Evolutionary conservation across 1,284 basidiomycete genomes (phyloP).

Genomic region (Fomitopsis pinicola): DNA sequence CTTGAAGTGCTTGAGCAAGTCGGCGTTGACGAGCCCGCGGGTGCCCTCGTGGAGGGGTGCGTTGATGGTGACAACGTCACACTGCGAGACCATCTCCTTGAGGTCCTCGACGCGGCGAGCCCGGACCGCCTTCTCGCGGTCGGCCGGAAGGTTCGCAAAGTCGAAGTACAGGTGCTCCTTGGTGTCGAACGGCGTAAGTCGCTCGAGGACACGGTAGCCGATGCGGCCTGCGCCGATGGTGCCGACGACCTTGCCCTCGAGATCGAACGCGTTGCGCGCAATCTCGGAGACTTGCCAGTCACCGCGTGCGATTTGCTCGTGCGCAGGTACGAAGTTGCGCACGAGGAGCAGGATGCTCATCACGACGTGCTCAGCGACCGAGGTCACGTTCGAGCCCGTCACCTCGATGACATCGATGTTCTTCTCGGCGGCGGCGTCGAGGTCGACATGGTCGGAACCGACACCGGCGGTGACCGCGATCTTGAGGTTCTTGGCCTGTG

Average conservation of each 20-base stretch:
- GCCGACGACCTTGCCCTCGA: constrained; percentile 90
- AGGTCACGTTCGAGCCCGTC: constrained; percentile 67
- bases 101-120: constrained; percentile 80
- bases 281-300: constrained; percentile 85
- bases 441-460: constrained; percentile 91
- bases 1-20: constrained; percentile 89
- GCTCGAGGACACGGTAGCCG: constrained; percentile 88
- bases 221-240: constrained; percentile 87
- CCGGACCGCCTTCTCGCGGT: constrained; percentile 67
- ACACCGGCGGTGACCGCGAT: constrained; percentile 93
- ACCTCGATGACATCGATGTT: constrained; percentile 62
- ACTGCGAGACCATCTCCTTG: constrained; percentile 79
- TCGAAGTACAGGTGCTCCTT: constrained; percentile 95
- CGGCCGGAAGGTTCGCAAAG: constrained; percentile 78
- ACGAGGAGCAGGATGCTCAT: constrained; percentile 84
- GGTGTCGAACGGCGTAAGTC: constrained; percentile 83
- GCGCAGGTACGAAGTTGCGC: constrained; percentile 82
- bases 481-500: constrained; percentile 85
- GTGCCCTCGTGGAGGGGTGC: constrained; percentile 91
- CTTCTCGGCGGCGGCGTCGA: constrained; percentile 83
- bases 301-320: constrained; percentile 82
- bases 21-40: constrained; percentile 75
- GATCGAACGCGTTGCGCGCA: constrained; percentile 80
- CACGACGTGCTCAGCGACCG: constrained; percentile 90
- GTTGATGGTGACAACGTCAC: constrained; percentile 87